These are phyloP conservation scores for Bocquillonia castaneifolia DNA, from an alignment of 441 rosid species.

Conservation along the genomic window DNA sequence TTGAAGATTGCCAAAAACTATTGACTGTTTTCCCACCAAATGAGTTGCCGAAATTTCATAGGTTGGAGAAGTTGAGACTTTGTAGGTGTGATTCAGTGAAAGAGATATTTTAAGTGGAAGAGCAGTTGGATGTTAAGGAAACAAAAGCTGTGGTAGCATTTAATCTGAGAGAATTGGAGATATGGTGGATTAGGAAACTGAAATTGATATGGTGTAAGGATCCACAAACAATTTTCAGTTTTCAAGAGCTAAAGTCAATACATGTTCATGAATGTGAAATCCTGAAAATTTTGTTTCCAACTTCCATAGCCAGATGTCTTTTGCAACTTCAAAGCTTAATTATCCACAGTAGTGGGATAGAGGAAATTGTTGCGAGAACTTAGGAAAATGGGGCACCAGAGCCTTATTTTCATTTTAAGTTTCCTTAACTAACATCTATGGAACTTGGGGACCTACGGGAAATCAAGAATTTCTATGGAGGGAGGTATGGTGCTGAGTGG, in stretches of 20 bases:
- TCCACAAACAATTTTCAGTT: slow-evolving; percentile 13
- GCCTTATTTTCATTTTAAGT: slow-evolving; percentile 4
- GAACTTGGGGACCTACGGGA: not conserved
- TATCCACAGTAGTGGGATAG: not conserved
- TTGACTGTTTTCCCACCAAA: not conserved
- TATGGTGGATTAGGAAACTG: slow-evolving; percentile 16
- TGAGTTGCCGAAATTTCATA: not conserved
- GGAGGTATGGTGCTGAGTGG: not conserved
- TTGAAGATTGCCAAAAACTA: not conserved
- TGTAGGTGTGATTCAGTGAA: not conserved
- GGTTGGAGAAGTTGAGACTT: slow-evolving; percentile 1
- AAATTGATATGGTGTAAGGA: slow-evolving; percentile 26
- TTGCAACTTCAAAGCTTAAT: slow-evolving; percentile 4
- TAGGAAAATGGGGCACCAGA: not conserved
- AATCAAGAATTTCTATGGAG: slow-evolving; percentile 12
- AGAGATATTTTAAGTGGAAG: not conserved
- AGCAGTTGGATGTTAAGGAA: not conserved
- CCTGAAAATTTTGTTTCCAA: slow-evolving; percentile 21
- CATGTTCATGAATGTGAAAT: not conserved
- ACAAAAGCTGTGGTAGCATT: not conserved
- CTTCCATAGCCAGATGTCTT: slow-evolving; percentile 17
- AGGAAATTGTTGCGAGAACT: slow-evolving; percentile 20
- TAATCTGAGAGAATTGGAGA: not conserved
- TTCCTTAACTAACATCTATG: not conserved
- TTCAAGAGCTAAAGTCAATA: slow-evolving; percentile 13